Conservation (phyloP, 495 filamentous ascomycete species). For the Xylaria scruposa region DNA sequence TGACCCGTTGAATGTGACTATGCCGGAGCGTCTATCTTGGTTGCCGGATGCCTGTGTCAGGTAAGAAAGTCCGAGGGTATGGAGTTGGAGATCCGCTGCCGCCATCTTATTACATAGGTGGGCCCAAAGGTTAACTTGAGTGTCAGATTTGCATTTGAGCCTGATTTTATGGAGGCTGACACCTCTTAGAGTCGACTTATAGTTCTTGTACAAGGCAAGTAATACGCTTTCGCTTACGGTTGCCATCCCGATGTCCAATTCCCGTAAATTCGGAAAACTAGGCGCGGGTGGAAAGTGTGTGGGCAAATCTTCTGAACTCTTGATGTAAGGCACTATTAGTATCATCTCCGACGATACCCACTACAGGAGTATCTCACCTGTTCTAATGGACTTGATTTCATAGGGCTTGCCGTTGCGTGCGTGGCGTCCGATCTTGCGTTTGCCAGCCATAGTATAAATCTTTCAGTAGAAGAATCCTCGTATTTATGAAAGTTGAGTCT, state of each 20-base stretch:
- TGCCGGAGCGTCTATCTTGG: background rate
- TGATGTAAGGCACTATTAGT: constrained; percentile 4
- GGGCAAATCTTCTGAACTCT: constrained; percentile 4
- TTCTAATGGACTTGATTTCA: background rate
- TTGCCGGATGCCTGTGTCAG: constrained; percentile 16
- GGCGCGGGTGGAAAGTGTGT: constrained; percentile 25
- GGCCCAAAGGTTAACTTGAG: constrained; percentile 37
- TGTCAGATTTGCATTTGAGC: constrained; percentile 8
- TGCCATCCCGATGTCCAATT: constrained; percentile 49
- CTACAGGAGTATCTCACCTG: background rate
- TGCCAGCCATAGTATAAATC: constrained; percentile 37
- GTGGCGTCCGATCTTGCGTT: background rate
- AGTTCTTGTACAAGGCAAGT: constrained; percentile 44
- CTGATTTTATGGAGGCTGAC: constrained; percentile 44
- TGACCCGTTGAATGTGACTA: constrained; percentile 9
- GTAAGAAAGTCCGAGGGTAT: constrained; percentile 23
- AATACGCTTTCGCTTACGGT: constrained; percentile 26
- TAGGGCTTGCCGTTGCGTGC: background rate
- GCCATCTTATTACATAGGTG: constrained; percentile 33
- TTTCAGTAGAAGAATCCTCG: background rate
- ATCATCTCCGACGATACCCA: background rate
- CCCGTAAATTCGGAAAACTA: constrained; percentile 39
- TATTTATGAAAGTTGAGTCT: constrained; percentile 40
- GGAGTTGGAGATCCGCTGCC: constrained; percentile 28
- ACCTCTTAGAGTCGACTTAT: constrained; percentile 41